Conservation (phyloP, 2,329 filamentous ascomycete species). For the Sporothrix luriei region DNA sequence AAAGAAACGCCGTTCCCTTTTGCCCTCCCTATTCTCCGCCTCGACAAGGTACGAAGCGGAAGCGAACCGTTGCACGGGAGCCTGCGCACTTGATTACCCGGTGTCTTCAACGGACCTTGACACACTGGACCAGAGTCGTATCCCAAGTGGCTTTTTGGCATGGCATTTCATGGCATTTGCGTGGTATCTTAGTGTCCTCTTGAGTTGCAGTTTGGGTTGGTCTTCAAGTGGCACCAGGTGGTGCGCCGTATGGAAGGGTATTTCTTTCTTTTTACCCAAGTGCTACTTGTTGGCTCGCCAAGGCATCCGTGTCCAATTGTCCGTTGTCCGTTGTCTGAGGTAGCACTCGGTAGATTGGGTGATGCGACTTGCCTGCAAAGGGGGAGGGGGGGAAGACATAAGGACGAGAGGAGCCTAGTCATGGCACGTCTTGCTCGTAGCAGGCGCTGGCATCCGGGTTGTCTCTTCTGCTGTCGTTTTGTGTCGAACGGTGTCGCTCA, state of each 20-base stretch:
- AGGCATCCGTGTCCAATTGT: neutral
- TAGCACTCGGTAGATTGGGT: constrained; percentile 28
- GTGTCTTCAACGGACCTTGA: neutral
- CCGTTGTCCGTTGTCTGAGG: constrained; percentile 15
- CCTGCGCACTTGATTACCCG: constrained; percentile 3
- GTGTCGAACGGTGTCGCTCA: neutral
- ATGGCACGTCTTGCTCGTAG: neutral
- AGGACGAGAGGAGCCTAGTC: too few species aligned
- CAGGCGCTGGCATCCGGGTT: too few species aligned
- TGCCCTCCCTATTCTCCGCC: neutral
- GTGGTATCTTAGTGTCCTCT: neutral
- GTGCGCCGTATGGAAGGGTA: neutral
- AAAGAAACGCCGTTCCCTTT: neutral
- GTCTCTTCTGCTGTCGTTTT: neutral
- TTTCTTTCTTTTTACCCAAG: too few species aligned
- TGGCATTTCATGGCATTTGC: neutral
- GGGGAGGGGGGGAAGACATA: neutral
- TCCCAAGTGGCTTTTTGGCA: constrained; percentile 7
- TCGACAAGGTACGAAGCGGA: constrained; percentile 12
- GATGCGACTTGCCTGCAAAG: constrained; percentile 3
- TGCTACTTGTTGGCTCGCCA: neutral
- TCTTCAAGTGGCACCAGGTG: neutral
- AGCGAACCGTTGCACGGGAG: constrained; percentile 17
- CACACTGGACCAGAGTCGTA: neutral
- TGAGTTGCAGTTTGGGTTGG: neutral